phyloP scores from a whole-genome alignment of 306 rosid species.

The Citrullus colocynthis region DNA sequence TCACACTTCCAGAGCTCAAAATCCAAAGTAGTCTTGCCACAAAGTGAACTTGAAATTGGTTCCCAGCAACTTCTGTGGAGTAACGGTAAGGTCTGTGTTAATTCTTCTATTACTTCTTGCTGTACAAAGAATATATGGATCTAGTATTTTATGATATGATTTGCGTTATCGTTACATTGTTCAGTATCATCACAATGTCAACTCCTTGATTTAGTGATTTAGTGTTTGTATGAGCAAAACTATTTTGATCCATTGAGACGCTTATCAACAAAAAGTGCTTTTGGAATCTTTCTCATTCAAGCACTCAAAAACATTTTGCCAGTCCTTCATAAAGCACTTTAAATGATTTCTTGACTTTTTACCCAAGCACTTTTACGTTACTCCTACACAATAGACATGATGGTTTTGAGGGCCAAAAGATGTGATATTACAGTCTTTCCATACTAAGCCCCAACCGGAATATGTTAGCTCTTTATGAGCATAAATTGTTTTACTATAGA shows the following conservation, averaged over 20 bases:
- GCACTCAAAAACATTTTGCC: background rate
- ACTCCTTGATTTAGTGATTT: background rate
- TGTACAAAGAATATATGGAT: background rate
- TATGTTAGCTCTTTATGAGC: background rate
- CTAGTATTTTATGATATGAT: background rate
- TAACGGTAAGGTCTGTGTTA: slow-evolving; percentile 68
- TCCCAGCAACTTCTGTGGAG: slow-evolving; percentile 27
- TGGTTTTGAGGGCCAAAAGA: background rate
- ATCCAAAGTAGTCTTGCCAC: slow-evolving; percentile 16
- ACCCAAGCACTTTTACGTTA: background rate
- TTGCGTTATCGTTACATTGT: background rate
- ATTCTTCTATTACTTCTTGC: background rate
- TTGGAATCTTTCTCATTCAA: background rate
- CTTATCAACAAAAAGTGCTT: background rate
- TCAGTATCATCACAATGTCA: background rate
- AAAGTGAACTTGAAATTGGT: slow-evolving; percentile 18
- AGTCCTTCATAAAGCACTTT: background rate
- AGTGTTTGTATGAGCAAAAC: background rate
- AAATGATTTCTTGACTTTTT: background rate
- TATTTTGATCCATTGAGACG: background rate
- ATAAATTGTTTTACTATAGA: background rate
- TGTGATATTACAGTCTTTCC: background rate
- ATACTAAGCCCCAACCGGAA: background rate
- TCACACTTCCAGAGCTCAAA: slow-evolving; percentile 26
- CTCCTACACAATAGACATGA: background rate